phyloP scores from a whole-genome alignment of 768 basidiomycete genomes.

The Suillus subalutaceus region DNA sequence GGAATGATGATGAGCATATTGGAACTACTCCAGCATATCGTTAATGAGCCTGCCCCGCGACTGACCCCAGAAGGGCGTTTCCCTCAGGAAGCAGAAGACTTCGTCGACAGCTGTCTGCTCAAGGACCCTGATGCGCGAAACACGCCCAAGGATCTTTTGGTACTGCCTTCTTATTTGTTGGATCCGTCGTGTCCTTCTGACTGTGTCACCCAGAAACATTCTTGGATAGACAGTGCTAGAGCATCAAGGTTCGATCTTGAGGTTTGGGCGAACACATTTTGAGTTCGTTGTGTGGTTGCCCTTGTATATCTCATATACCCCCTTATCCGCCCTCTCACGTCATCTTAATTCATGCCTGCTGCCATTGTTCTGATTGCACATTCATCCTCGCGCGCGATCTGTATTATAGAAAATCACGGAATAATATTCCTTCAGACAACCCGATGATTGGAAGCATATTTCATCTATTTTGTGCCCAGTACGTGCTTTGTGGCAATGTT shows the following conservation, averaged over 20 bases:
- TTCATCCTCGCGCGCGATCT: conserved; percentile 32
- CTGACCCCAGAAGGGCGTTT: conserved; percentile 75
- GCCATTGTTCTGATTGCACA: conserved; percentile 26
- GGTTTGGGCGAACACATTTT: conserved; percentile 81
- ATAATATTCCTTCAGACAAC: conserved; percentile 12
- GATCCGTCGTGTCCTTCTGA: neutral
- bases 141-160: conserved; percentile 87
- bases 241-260: conserved; percentile 69
- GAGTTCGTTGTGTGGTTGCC: conserved; percentile 25
- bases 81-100: conserved; percentile 75
- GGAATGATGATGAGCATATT: conserved; percentile 98
- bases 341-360: conserved; percentile 33
- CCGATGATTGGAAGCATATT: too few relatives aligned
- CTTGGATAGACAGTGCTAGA: conserved; percentile 72
- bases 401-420: conserved; percentile 31
- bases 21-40: conserved; percentile 96
- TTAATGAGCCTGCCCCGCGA: conserved; percentile 95
- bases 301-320: conserved; percentile 12
- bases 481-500: neutral
- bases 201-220: conserved; percentile 53
- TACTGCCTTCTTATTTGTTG: conserved; percentile 40
- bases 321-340: conserved; percentile 20
- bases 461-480: neutral
- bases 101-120: conserved; percentile 86
- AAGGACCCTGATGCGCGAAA: conserved; percentile 86